A percentile compares a stretch with the other conserved stretches of the same genome.
phyloP scores from a whole-genome alignment of 139 green algal genomes.

The Eudorina sp. region DNA sequence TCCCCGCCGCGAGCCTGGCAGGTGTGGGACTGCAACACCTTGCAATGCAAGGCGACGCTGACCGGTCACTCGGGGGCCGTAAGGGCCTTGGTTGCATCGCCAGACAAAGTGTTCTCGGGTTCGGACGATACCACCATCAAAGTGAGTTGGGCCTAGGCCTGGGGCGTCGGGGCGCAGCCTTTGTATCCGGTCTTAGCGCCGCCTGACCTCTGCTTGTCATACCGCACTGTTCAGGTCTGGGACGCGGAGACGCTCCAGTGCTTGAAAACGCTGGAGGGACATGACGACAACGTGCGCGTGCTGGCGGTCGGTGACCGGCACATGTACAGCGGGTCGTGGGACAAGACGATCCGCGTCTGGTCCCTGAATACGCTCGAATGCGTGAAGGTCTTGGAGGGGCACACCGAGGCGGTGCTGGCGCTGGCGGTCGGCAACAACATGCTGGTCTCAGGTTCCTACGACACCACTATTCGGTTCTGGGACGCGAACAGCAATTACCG shows the following conservation, averaged over 20 bases:
- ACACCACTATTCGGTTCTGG: constrained; percentile 94
- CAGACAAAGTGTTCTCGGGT: constrained; percentile 85
- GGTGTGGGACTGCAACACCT: constrained; percentile 84
- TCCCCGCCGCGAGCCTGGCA: constrained; percentile 38
- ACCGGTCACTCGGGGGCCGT: constrained; percentile 88
- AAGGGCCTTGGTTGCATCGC: constrained; percentile 83
- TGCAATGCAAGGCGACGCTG: constrained; percentile 73
- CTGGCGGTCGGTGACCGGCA: constrained; percentile 79
- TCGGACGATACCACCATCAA: constrained; percentile 93
- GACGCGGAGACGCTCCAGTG: constrained; percentile 84
- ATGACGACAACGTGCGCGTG: constrained; percentile 96
- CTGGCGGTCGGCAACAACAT: constrained; percentile 80
- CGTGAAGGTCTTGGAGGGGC: constrained; percentile 87
- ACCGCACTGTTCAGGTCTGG: constrained; percentile 92
- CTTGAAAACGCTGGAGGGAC: constrained; percentile 86
- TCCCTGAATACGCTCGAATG: constrained; percentile 81
- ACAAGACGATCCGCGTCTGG: constrained; percentile 95
- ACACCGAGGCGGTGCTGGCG: constrained; percentile 94
- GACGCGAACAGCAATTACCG: constrained; percentile 82
- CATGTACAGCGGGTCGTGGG: constrained; percentile 94
- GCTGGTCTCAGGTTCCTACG: constrained; percentile 86
- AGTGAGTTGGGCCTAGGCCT: too few species aligned
- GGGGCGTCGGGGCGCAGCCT: too few species aligned
- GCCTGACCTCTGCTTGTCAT: too few species aligned
- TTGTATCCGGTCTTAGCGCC: too few species aligned